Base-by-base conservation (phyloP, 805 yeast species). In the Tetrapisispora nanseiensis region DNA sequence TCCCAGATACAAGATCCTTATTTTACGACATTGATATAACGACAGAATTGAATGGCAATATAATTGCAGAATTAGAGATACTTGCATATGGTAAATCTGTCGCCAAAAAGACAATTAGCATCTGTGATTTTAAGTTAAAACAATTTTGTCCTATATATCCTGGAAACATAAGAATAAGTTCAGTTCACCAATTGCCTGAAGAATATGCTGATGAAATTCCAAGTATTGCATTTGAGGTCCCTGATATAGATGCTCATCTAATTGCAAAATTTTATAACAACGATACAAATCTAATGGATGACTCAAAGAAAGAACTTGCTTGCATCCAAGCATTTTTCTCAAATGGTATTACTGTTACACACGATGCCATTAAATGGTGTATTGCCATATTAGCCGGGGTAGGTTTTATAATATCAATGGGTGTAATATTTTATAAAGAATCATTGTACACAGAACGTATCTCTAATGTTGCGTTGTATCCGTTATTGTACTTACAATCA, bases 71-170 rank as follows among this genome's bases (percentile, higher is more conserved):
- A 40, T 68, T 85, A 20, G 76, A 74, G 35, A 84, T 87, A 12
- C 86, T 77, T 55, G 95, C 95, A 4, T 89, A 86, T 58, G 97
- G 97, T 0, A 81, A 87, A 65, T 63, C 69, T 44, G 73, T 86
- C 56, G 79, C 86, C 49, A 62, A 71, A 6, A 67, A 71, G 52
- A 54, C 58, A 1, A 60, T 87, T 39, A 74, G 86, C 55, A 66
- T 86, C 45, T 89, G 97, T 67, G 36, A 51, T 4, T 43, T 68
- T 32, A 62, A 75, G 40, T 80, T 94, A 82, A 82, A 82, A 56
- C 95, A 89, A 66, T 84, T 89, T 58, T 89, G 97, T 64, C 96
- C 96, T 1, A 61, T 89, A 27, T 78, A 70, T 52, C 89, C 96
- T 0, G 96, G 96, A 26, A 65, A 76, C 31, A 74, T 89, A 56